These are phyloP conservation scores for Albatrellus sp. DNA, from an alignment of 1,284 basidiomycete species.

Conservation along the genomic window DNA sequence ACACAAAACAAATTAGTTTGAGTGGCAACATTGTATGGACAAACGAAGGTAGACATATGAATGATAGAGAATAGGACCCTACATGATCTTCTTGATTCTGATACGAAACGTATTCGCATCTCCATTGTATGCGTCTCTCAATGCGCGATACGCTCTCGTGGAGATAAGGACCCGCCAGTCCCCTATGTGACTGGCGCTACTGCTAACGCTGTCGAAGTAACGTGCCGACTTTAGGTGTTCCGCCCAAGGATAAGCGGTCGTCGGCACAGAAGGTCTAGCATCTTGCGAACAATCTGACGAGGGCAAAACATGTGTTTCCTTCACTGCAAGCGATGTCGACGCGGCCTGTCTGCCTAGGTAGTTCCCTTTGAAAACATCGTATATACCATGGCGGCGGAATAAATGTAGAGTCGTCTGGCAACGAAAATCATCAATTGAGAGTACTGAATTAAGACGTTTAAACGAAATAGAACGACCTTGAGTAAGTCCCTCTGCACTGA, in stretches of 20 bases:
- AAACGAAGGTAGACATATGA: background rate
- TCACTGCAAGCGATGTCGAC: too few relatives aligned
- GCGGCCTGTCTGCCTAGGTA: background rate
- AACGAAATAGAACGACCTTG: background rate
- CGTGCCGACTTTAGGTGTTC: slow-evolving; percentile 35
- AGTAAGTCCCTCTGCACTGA: too few relatives aligned
- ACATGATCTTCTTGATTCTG: slow-evolving; percentile 51
- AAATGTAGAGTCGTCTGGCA: background rate
- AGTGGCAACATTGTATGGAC: background rate
- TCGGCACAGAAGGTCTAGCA: too few relatives aligned
- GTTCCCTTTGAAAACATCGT: background rate
- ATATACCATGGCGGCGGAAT: background rate
- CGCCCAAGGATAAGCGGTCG: too few relatives aligned
- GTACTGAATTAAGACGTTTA: background rate
- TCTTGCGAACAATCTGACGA: too few relatives aligned
- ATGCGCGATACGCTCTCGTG: slow-evolving; percentile 28
- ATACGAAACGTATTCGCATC: slow-evolving; percentile 31
- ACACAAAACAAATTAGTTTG: background rate
- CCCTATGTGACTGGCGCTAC: slow-evolving; percentile 35
- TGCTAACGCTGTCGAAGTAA: slow-evolving; percentile 32
- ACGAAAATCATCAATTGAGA: background rate
- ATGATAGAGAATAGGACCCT: slow-evolving; percentile 6
- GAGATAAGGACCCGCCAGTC: slow-evolving; percentile 40
- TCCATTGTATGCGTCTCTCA: slow-evolving; percentile 27
- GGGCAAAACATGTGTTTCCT: too few relatives aligned